Conservation (phyloP, 2,329 filamentous ascomycete genomes). For the Thelonectria olida region DNA sequence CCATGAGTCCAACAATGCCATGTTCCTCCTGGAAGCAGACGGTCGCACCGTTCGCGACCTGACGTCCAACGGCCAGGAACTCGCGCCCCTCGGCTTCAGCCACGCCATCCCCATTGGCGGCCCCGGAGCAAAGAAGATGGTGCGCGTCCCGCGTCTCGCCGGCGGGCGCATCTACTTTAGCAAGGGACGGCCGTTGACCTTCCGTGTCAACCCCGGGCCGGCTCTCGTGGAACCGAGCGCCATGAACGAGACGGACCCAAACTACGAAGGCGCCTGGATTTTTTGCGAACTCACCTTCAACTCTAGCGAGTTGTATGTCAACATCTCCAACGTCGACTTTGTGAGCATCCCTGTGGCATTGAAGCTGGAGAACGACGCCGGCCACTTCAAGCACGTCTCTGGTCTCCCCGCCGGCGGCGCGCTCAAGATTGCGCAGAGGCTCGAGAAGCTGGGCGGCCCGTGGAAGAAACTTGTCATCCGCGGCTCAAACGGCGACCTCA, state of each 20-base stretch:
- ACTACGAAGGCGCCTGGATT: conserved; percentile 69
- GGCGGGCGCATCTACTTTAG: conserved; percentile 80
- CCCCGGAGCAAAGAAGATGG: conserved; percentile 65
- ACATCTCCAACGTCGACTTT: conserved; percentile 82
- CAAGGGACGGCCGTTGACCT: conserved; percentile 67
- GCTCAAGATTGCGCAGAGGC: conserved; percentile 52
- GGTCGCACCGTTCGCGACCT: conserved; percentile 74
- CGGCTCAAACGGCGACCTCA: conserved; percentile 47
- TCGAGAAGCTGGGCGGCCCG: conserved; percentile 56
- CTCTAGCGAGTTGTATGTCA: conserved; percentile 67
- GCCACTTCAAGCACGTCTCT: conserved; percentile 55
- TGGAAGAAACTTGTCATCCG: conserved; percentile 63
- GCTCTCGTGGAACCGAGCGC: conserved; percentile 79
- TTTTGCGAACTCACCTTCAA: conserved; percentile 79
- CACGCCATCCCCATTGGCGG: conserved; percentile 71
- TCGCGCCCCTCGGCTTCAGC: conserved; percentile 63
- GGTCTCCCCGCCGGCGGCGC: conserved; percentile 60
- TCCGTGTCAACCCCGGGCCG: conserved; percentile 76
- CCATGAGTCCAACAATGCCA: conserved; percentile 54
- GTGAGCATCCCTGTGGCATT: conserved; percentile 71
- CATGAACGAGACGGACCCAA: conserved; percentile 71
- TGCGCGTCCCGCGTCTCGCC: conserved; percentile 75
- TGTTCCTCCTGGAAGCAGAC: conserved; percentile 55
- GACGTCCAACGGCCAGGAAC: conserved; percentile 60
- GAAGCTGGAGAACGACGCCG: conserved; percentile 57